These are phyloP conservation scores for Tolypocladium amazonense DNA, from an alignment of 2,329 filamentous ascomycete species.

Conservation along the genomic window DNA sequence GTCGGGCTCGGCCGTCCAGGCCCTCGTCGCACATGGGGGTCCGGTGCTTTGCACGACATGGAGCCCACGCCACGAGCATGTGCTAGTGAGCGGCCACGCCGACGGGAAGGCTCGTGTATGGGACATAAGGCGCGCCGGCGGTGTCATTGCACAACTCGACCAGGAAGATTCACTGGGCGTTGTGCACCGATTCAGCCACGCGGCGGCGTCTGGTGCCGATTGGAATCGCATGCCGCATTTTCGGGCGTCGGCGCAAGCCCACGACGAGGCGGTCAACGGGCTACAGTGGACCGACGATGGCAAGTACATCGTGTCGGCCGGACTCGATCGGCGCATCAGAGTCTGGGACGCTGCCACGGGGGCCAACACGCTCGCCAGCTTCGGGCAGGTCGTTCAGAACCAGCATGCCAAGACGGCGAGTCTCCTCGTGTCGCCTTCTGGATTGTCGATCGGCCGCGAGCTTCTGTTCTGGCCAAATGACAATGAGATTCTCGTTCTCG, in stretches of 20 bases:
- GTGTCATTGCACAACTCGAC: constrained; percentile 67
- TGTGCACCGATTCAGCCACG: constrained; percentile 26
- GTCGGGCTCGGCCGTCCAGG: constrained; percentile 63
- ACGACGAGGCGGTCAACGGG: constrained; percentile 74
- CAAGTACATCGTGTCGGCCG: constrained; percentile 63
- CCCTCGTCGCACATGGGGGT: constrained; percentile 57
- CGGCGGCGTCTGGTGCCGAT: constrained; percentile 18
- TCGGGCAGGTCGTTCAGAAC: constrained; percentile 75
- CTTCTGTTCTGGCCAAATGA: constrained; percentile 75
- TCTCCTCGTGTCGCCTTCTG: constrained; percentile 53
- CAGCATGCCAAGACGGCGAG: constrained; percentile 48
- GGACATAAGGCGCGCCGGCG: constrained; percentile 73
- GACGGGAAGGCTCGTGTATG: constrained; percentile 79
- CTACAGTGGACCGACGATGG: constrained; percentile 78
- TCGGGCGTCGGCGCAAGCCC: constrained; percentile 51
- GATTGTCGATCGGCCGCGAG: constrained; percentile 47
- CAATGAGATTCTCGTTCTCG: constrained; percentile 67
- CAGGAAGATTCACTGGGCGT: constrained; percentile 73
- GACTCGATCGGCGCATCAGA: constrained; percentile 73
- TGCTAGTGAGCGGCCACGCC: constrained; percentile 73
- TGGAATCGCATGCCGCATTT: constrained; percentile 23
- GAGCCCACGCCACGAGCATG: constrained; percentile 71
- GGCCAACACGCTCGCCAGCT: constrained; percentile 79
- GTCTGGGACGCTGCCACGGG: constrained; percentile 78
- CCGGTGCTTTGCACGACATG: constrained; percentile 63